phyloP scores from a whole-genome alignment of 75 land plant species.

The Cupressus sempervirens region DNA sequence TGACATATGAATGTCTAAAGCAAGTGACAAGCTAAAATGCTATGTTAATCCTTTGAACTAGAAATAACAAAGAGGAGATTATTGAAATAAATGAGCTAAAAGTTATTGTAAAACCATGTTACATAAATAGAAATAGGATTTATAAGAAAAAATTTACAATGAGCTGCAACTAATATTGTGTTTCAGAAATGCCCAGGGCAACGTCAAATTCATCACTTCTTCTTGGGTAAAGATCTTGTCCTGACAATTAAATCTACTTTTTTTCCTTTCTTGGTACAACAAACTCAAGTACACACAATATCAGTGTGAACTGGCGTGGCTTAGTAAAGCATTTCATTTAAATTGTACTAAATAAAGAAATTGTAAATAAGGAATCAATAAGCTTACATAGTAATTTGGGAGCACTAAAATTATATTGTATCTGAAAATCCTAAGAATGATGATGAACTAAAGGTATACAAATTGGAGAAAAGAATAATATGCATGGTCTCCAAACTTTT shows the following conservation, averaged over 20 bases:
- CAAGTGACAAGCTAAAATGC: neutral
- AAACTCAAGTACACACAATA: neutral
- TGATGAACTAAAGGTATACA: neutral
- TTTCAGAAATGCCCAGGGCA: neutral
- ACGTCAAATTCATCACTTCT: neutral
- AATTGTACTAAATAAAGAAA: neutral
- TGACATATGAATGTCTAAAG: neutral
- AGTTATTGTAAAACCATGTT: neutral
- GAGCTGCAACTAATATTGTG: neutral
- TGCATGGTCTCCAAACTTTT: neutral
- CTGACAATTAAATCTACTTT: neutral
- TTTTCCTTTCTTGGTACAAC: neutral
- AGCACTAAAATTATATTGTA: neutral
- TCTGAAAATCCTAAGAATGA: neutral
- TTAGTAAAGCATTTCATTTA: neutral
- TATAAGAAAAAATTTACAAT: neutral
- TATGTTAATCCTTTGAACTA: slow-evolving; percentile 6
- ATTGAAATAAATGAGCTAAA: neutral
- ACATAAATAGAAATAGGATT: neutral
- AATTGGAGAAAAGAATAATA: neutral
- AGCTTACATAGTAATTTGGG: neutral
- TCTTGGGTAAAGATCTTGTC: neutral
- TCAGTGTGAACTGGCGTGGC: neutral
- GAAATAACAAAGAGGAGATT: neutral
- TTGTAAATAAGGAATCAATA: neutral